Conservation (phyloP, 257 asterid species). For the Agastache rugosa region DNA sequence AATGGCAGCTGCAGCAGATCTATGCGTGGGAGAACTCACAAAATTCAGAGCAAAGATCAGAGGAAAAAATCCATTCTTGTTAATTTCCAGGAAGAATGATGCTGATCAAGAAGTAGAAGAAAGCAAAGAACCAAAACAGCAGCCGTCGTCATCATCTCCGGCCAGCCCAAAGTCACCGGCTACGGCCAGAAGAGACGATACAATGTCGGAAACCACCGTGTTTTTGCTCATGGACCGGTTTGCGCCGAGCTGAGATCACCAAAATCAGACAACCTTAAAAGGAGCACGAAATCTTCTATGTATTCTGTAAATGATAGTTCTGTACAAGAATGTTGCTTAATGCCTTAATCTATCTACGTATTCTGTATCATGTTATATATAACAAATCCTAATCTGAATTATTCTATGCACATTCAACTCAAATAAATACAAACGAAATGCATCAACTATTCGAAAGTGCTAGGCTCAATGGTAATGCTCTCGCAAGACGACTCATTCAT, state of each 20-base stretch:
- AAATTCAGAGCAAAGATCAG: constrained; percentile 59
- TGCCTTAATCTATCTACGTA: too few species aligned
- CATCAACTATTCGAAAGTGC: constrained; percentile 44
- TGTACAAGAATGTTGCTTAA: constrained; percentile 11
- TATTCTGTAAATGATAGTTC: constrained; percentile 16
- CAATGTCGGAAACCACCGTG: constrained; percentile 67
- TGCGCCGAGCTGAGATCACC: constrained; percentile 58
- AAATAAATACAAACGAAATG: neutral
- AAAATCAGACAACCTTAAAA: neutral
- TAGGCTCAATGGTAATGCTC: constrained; percentile 66
- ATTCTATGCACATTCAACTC: constrained; percentile 18
- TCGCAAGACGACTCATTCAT: constrained; percentile 56
- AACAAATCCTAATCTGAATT: constrained; percentile 19
- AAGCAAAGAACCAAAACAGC: constrained; percentile 18
- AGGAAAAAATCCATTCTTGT: constrained; percentile 46
- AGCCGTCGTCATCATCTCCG: constrained; percentile 37
- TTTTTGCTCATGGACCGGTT: constrained; percentile 84
- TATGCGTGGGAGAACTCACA: constrained; percentile 54
- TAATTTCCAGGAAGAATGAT: constrained; percentile 38
- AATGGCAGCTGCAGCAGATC: constrained; percentile 63
- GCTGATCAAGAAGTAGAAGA: constrained; percentile 37
- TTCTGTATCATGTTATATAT: neutral
- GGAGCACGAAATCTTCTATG: neutral
- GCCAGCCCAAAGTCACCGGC: constrained; percentile 26
- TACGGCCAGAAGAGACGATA: constrained; percentile 38